Evolutionary conservation across 2,329 filamentous ascomycete species (phyloP).

Genomic region (Colletotrichum incanum): DNA sequence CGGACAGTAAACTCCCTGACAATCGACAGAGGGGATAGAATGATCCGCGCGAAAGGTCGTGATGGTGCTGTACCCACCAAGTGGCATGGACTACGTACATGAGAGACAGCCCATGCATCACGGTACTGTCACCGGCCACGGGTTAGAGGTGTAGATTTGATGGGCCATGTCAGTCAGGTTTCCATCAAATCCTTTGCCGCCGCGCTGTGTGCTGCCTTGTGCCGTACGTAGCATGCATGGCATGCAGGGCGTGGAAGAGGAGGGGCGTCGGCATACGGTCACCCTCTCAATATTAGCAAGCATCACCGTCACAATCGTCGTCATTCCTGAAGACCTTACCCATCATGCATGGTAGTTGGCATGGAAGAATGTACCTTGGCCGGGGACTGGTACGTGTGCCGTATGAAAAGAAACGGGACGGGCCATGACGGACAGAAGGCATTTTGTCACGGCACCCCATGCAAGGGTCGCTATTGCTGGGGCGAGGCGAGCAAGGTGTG

Average conservation of each 20-base stretch:
- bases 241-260: slow-evolving; percentile 10
- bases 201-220: neutral
- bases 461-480: neutral
- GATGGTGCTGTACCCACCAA: neutral
- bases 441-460: slow-evolving; percentile 16
- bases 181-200: slow-evolving; percentile 15
- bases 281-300: slow-evolving; percentile 17
- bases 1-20: no score
- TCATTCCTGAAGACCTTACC: slow-evolving; percentile 31
- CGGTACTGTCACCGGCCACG: neutral
- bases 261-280: slow-evolving; percentile 27
- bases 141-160: neutral
- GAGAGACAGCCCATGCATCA: slow-evolving; percentile 16
- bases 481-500: slow-evolving; percentile 13
- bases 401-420: slow-evolving; percentile 26
- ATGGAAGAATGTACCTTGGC: neutral
- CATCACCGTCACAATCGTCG: slow-evolving; percentile 17
- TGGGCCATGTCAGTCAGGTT: slow-evolving; percentile 13
- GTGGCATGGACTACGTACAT: neutral
- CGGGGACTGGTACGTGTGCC: neutral
- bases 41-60: neutral
- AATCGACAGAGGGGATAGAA: neutral
- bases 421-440: slow-evolving; percentile 7
- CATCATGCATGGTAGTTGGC: neutral
- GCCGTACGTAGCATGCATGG: slow-evolving; percentile 3